phyloP scores from a whole-genome alignment of 805 yeast genomes.

The Metschnikowia similis region DNA sequence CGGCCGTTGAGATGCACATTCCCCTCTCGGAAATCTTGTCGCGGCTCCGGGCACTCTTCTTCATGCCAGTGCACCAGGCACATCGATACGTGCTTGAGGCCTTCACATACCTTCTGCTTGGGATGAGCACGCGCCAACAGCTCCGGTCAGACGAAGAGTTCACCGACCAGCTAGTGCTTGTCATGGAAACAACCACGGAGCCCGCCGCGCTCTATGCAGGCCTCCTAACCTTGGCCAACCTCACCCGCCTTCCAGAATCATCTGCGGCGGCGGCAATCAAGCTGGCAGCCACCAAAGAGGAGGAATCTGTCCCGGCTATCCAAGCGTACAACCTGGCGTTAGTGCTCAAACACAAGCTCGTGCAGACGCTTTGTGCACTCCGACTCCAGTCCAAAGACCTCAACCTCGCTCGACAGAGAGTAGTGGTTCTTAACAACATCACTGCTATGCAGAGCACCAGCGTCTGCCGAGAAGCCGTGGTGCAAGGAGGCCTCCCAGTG shows the following conservation, averaged over 20 bases:
- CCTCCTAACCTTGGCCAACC: slow-evolving; percentile 37
- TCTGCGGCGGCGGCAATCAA: slow-evolving; percentile 26
- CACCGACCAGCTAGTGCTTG: slow-evolving; percentile 9
- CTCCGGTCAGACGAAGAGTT: slow-evolving; percentile 13
- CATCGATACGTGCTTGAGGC: slow-evolving; percentile 9
- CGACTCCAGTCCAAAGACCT: not conserved
- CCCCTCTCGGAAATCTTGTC: slow-evolving; percentile 10
- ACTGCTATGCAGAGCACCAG: slow-evolving; percentile 23
- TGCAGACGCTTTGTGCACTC: slow-evolving; percentile 11
- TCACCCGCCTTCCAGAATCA: slow-evolving; percentile 23
- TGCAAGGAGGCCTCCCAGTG: slow-evolving; percentile 43
- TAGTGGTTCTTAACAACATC: slow-evolving; percentile 34
- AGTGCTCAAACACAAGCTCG: slow-evolving; percentile 21
- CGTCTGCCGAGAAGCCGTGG: slow-evolving; percentile 34
- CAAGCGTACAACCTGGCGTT: slow-evolving; percentile 29
- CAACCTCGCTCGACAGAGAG: slow-evolving; percentile 3
- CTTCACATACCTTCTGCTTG: slow-evolving; percentile 14
- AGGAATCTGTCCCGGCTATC: slow-evolving; percentile 24
- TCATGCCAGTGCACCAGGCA: not conserved
- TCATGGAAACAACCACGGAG: slow-evolving; percentile 11
- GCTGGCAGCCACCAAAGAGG: slow-evolving; percentile 22
- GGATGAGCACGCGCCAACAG: slow-evolving; percentile 5
- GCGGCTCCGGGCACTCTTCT: slow-evolving; percentile 4
- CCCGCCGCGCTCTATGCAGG: slow-evolving; percentile 36
- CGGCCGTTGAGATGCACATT: slow-evolving; percentile 14